Evolutionary conservation across 2,329 filamentous ascomycete genomes (phyloP), one percentile per base, ranked within the genome.

Genomic region (Fusarium sp.): DNA sequence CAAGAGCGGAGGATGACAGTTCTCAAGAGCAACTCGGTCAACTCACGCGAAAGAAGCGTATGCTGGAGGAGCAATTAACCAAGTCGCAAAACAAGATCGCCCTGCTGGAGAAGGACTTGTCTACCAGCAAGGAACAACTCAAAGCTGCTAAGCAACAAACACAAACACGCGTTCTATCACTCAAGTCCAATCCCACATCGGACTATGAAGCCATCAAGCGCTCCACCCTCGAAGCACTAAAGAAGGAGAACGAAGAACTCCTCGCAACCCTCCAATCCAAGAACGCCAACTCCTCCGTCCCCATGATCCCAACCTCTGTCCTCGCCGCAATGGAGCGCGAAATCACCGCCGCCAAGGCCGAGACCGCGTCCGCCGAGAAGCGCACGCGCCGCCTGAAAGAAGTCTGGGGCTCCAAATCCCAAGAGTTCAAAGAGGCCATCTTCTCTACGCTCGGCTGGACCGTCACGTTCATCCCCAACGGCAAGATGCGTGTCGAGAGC

Each of bases 361-460:
- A 93, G 76, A 91, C 90, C 20, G 89, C 89, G 0, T 92, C 93
- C 3, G 90, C 92, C 44, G 93, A 96, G 75, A 99, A 98, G 83
- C 92, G 93, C 53, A 93, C 93, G 72, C 88, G 91, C 28, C 93
- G 96, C 5, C 90, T 98, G 18, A 97, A 97, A 77, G 93, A 98
- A 79, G 96, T 98, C 65, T 99, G 94, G 93, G 90, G 90, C 0
- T 90, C 93, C 75, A 99, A 98, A 82, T 95, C 93, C 3, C 91
- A 93, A 77, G 96, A 99, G 84, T 98, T 99, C 85, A 94, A 97
- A 56, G 95, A 98, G 83, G 94, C 95, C 38, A 95, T 99, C 66
- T 95, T 95, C 72, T 94, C 92, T 26, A 92, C 98, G 2, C 88
- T 99, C 0, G 96, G 96, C 1, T 99, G 95, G 93, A 96, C 96